Percentiles rank a stretch among this genome's conserved stretches.
phyloP scores from a whole-genome alignment of 257 asterid genomes.

The Solanum piurae region DNA sequence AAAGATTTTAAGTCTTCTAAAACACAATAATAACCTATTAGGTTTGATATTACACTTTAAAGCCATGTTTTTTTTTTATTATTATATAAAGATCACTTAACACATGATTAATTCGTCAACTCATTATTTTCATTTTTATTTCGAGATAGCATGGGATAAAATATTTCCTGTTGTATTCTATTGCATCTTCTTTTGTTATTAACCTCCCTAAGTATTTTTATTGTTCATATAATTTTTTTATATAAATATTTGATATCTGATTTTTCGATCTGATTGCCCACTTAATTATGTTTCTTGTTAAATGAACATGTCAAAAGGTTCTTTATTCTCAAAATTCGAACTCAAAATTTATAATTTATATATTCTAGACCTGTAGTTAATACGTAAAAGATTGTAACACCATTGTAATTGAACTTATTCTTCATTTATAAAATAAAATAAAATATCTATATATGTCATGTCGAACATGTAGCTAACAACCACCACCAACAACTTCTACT shows the following conservation, averaged over 20 bases:
- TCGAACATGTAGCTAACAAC: slow-evolving; percentile 10
- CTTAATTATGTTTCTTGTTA: neutral
- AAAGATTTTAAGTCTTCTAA: neutral
- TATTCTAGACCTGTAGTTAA: neutral
- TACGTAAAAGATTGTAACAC: neutral
- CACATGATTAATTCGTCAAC: neutral
- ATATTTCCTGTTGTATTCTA: neutral
- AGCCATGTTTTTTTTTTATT: neutral
- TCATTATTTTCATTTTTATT: neutral
- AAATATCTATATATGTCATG: neutral
- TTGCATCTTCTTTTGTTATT: neutral
- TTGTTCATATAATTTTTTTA: neutral
- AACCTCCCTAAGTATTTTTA: neutral
- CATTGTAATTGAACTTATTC: neutral
- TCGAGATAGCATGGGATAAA: neutral
- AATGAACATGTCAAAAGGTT: neutral
- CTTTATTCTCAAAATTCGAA: neutral
- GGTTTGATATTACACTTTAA: neutral
- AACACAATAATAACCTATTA: neutral
- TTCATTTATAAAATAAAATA: neutral
- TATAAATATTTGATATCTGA: neutral
- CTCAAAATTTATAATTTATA: neutral
- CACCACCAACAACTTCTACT: slow-evolving; percentile 6
- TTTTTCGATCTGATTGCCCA: neutral
- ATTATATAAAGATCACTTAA: neutral